Conservation (phyloP, 2,329 filamentous ascomycete species). For the Trichoderma harzianum region DNA sequence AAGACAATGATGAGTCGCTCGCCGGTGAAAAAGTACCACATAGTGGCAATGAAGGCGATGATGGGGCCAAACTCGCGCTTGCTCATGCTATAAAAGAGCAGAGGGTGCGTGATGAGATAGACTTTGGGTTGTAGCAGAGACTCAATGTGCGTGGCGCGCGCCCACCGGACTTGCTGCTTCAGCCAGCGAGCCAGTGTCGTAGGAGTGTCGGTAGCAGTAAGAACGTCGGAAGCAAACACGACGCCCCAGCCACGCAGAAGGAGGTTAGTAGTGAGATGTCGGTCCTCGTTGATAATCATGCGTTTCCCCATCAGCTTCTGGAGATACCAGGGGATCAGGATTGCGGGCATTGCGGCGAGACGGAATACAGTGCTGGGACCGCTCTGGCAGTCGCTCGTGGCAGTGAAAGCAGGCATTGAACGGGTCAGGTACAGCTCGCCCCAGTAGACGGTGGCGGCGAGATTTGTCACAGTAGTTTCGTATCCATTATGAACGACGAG, state of each 20-base stretch:
- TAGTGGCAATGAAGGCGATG: slow-evolving; percentile 22
- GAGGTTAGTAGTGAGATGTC: slow-evolving; percentile 28
- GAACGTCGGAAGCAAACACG: slow-evolving; percentile 28
- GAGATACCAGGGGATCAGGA: slow-evolving; percentile 26
- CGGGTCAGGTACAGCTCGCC: slow-evolving; percentile 27
- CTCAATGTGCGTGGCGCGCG: slow-evolving; percentile 26
- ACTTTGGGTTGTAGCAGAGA: slow-evolving; percentile 26
- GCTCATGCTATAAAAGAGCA: slow-evolving; percentile 26
- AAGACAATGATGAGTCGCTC: slow-evolving; percentile 22
- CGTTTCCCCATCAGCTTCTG: slow-evolving; percentile 26
- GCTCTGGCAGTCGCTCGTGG: slow-evolving; percentile 27
- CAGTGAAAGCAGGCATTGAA: slow-evolving; percentile 24
- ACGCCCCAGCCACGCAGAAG: slow-evolving; percentile 28
- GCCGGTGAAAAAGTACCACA: slow-evolving; percentile 25
- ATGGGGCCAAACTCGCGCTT: slow-evolving; percentile 25
- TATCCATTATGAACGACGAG: slow-evolving; percentile 26
- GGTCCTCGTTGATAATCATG: slow-evolving; percentile 29
- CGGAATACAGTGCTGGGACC: slow-evolving; percentile 27
- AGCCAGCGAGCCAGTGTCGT: slow-evolving; percentile 26
- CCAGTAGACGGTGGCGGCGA: slow-evolving; percentile 27
- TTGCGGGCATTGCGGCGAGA: slow-evolving; percentile 23
- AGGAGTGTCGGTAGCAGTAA: slow-evolving; percentile 25
- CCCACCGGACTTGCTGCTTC: slow-evolving; percentile 27
- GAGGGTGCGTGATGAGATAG: slow-evolving; percentile 26
- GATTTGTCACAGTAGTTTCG: slow-evolving; percentile 22